Base-by-base conservation (phyloP, 768 basidiomycete species). In the Epithele typhae region DNA sequence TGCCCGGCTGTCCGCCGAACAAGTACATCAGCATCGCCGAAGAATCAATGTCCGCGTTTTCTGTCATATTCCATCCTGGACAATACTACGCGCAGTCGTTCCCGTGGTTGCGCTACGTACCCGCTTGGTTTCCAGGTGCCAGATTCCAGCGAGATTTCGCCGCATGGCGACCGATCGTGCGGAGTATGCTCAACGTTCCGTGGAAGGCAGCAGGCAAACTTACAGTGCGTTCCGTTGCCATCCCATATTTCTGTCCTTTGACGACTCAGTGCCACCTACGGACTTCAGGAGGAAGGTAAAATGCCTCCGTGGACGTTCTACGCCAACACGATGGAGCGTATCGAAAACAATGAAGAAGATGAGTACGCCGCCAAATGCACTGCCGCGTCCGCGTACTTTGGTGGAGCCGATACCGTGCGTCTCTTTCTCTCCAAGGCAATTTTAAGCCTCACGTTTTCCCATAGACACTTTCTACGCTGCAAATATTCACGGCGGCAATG, bases 401-500 rank as follows among this genome's bases (percentile, higher is more conserved):
- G 35, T n/a, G 35, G 35, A n/a, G 8, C 35, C 3, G 50, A 51
- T 22, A 51, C 50, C 3, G 50, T 51, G 36, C n/a, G 38, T 25
- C 15, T n/a, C n/a, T n/a, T n/a, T n/a, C n/a, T 1, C 15, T 5
- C 1, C 8, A 3, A 2, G 9, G 12, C 24, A 7, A 23, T 14
- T 5, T 1, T 19, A n/a, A n/a, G n/a, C 12, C 18, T n/a, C 14
- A 42, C 17, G 24, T 14, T 23, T 32, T 18, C 4, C 37, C 7
- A 19, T 50, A 62, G 62, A 60, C 56, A 4, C 53, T 49, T 2
- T 53, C 59, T 2, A 33, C 55, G 7, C 39, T 59, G 1, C 43
- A 45, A n/a, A 47, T 52, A 4, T 59, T 65, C 48, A 50, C 58
- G 27, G 49, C 62, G 12, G 56, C 58, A 1, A 59, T 62, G 56